These are phyloP conservation scores for Sclerotinia spermophila DNA, from an alignment of 2,329 filamentous ascomycete genomes.

Conservation along the genomic window DNA sequence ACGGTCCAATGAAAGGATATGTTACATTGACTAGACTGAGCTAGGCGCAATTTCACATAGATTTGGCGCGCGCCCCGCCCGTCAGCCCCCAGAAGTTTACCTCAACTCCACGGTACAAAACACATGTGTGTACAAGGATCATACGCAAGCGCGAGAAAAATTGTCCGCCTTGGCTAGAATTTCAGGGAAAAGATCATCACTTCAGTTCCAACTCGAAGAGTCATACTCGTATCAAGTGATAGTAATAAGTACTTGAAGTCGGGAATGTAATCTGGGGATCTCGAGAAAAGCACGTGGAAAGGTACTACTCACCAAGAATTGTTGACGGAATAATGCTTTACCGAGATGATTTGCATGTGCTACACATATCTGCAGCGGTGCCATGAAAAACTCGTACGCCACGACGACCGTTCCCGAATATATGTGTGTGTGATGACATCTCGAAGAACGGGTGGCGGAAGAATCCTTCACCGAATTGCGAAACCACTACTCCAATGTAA, in stretches of 20 bases:
- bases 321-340: background rate
- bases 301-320: background rate
- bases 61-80: background rate
- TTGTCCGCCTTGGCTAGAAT: background rate
- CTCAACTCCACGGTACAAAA: background rate
- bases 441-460: background rate
- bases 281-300: too few species aligned
- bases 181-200: background rate
- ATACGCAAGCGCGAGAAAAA: background rate
- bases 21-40: background rate
- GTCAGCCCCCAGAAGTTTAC: slow-evolving; percentile 1
- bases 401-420: background rate
- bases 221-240: background rate
- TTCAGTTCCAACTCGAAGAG: background rate
- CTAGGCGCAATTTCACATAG: background rate
- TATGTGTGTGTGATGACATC: background rate
- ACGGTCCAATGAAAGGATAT: background rate
- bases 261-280: background rate
- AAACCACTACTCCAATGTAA: background rate
- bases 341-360: background rate
- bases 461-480: background rate
- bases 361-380: background rate
- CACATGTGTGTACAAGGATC: background rate
- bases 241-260: background rate
- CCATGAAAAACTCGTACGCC: background rate